Percentiles rank a stretch among this genome's conserved stretches.
phyloP scores from a whole-genome alignment of 768 basidiomycete species.

The Xanthoconium stramineum region DNA sequence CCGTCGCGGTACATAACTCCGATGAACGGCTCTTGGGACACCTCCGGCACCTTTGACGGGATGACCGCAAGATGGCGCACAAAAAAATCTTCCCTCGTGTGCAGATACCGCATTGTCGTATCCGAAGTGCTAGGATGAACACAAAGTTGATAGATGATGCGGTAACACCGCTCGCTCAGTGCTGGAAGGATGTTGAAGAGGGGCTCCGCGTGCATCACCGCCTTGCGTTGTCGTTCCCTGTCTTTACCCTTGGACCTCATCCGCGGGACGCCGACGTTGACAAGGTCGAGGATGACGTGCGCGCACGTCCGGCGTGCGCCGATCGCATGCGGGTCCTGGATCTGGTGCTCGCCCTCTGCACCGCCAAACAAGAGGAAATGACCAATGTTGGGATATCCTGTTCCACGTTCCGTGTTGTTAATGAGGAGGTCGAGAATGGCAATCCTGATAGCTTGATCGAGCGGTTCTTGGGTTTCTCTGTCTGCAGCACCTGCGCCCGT shows the following conservation, averaged over 20 bases:
- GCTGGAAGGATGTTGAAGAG: constrained; percentile 65
- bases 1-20: constrained; percentile 72
- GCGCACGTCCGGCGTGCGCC: constrained; percentile 68
- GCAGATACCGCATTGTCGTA: constrained; percentile 79
- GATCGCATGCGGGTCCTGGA: constrained; percentile 77
- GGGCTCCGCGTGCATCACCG: constrained; percentile 37
- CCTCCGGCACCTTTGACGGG: constrained; percentile 59
- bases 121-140: constrained; percentile 82
- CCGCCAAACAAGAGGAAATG: constrained; percentile 85
- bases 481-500: constrained; percentile 77
- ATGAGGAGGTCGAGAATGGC: constrained; percentile 81
- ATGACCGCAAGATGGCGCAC: constrained; percentile 77
- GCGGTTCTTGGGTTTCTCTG: constrained; percentile 39
- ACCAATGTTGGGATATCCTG: constrained; percentile 76
- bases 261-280: constrained; percentile 70
- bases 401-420: constrained; percentile 61
- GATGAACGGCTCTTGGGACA: constrained; percentile 44
- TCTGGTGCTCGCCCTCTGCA: constrained; percentile 54
- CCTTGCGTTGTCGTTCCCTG: constrained; percentile 29
- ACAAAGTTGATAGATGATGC: constrained; percentile 81
- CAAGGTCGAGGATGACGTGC: constrained; percentile 75
- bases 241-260: constrained; percentile 45
- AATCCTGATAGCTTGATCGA: constrained; percentile 68
- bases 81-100: constrained; percentile 87
- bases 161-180: constrained; percentile 83